Evolutionary conservation across 2,329 filamentous ascomycete species (phyloP).

Genomic region (Endothia cerciana): DNA sequence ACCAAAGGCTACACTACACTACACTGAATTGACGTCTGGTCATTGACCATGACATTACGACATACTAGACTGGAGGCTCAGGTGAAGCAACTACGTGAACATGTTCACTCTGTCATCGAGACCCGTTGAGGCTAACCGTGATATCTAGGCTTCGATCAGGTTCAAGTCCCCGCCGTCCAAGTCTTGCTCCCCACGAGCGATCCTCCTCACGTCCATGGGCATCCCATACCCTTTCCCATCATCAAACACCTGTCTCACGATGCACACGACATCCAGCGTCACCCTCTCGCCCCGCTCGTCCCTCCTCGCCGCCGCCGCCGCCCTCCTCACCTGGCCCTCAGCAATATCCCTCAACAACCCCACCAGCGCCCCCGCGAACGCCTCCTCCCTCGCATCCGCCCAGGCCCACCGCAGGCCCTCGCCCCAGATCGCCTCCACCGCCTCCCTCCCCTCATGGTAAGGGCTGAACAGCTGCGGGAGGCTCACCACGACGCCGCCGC

Average conservation of each 20-base stretch:
- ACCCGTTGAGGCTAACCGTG: too few species aligned
- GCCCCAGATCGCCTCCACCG: background rate
- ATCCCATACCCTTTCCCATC: background rate
- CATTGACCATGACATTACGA: too few species aligned
- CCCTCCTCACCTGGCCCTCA: background rate
- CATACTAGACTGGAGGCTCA: too few species aligned
- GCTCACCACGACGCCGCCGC: background rate
- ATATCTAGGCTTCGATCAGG: too few species aligned
- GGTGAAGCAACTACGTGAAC: too few species aligned
- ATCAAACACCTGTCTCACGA: background rate
- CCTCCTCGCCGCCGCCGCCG: background rate
- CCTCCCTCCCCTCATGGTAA: background rate
- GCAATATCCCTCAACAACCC: background rate
- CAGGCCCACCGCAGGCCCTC: background rate
- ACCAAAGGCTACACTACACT: too few species aligned
- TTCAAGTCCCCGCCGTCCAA: background rate
- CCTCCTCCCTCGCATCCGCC: background rate
- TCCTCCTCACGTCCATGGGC: conserved; percentile 10
- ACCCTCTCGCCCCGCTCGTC: background rate
- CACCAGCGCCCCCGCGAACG: conserved; percentile 1
- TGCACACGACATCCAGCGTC: conserved; percentile 8
- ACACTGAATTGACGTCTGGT: too few species aligned
- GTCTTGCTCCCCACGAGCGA: background rate
- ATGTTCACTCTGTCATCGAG: too few species aligned
- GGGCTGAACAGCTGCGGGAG: conserved; percentile 9